Evolutionary conservation across 2,329 filamentous ascomycete species (phyloP).

Genomic region (Trichoderma afroharzianum): DNA sequence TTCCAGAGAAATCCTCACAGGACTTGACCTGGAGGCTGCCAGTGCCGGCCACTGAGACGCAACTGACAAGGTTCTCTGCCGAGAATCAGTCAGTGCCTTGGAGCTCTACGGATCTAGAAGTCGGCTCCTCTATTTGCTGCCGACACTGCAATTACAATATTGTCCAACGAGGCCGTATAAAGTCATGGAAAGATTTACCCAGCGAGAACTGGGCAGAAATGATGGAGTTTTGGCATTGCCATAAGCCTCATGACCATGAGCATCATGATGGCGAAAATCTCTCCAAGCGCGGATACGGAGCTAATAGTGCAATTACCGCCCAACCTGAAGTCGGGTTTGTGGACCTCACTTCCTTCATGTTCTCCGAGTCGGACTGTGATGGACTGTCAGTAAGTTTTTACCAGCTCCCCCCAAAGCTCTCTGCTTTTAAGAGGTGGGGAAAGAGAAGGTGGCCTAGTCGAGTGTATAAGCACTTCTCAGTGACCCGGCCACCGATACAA

Average conservation of each 20-base stretch:
- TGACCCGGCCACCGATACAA: constrained; percentile 67
- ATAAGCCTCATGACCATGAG: constrained; percentile 71
- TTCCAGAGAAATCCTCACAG: constrained; percentile 30
- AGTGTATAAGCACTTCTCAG: constrained; percentile 34
- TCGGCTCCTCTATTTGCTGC: constrained; percentile 41
- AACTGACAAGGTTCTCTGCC: constrained; percentile 26
- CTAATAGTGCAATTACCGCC: constrained; percentile 68
- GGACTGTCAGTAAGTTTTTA: constrained; percentile 35
- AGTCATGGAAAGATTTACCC: constrained; percentile 83
- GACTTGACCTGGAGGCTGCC: constrained; percentile 55
- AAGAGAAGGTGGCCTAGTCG: constrained; percentile 62
- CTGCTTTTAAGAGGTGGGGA: constrained; percentile 28
- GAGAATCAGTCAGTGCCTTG: constrained; percentile 49
- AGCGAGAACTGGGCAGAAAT: constrained; percentile 99
- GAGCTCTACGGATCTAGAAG: constrained; percentile 49
- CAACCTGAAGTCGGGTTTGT: constrained; percentile 69
- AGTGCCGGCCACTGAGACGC: constrained; percentile 26
- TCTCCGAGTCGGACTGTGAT: constrained; percentile 64
- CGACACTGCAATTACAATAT: constrained; percentile 38
- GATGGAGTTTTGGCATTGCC: constrained; percentile 99
- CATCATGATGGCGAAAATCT: constrained; percentile 45
- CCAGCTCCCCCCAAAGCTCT: background rate
- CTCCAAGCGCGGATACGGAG: constrained; percentile 74
- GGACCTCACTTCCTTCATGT: constrained; percentile 72
- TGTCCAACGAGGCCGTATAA: constrained; percentile 38